phyloP scores from a whole-genome alignment of 108 stramenopile genomes.

The Tribonema minus region DNA sequence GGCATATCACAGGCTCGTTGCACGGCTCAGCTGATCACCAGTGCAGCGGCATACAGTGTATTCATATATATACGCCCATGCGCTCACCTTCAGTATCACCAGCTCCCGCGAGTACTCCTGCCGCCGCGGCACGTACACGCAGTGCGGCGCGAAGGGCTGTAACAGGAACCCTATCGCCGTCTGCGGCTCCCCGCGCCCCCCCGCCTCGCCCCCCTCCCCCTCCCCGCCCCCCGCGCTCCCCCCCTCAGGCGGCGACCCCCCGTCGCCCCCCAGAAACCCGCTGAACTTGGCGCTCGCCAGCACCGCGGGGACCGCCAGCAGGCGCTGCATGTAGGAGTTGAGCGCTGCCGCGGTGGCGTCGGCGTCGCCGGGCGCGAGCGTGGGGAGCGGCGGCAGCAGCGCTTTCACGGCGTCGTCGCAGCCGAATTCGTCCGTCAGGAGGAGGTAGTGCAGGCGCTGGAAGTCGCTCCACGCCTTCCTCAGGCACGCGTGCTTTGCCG shows the following conservation, averaged over 20 bases:
- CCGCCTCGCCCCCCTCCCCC: neutral
- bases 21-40: no score
- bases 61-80: no score
- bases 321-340: constrained; percentile 6
- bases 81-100: no score
- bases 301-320: constrained; percentile 13
- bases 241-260: neutral
- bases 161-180: constrained; percentile 37
- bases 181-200: constrained; percentile 9
- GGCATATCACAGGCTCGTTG: no score
- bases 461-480: constrained; percentile 38
- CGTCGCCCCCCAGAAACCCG: constrained; percentile 6
- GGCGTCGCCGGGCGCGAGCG: neutral
- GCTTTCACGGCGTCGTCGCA: constrained; percentile 26
- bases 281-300: constrained; percentile 29
- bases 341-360: neutral
- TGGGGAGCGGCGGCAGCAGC: constrained; percentile 12
- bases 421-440: constrained; percentile 34
- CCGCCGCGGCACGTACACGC: constrained; percentile 34
- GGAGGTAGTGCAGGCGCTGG: constrained; percentile 35
- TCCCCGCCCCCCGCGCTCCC: neutral
- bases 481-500: neutral
- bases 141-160: constrained; percentile 23
- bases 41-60: no score
- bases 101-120: constrained; percentile 11